A percentile compares a stretch with the other conserved stretches of the same genome.
phyloP scores from a whole-genome alignment of 805 yeast species.

The Cyberlindnera euphorbiae region DNA sequence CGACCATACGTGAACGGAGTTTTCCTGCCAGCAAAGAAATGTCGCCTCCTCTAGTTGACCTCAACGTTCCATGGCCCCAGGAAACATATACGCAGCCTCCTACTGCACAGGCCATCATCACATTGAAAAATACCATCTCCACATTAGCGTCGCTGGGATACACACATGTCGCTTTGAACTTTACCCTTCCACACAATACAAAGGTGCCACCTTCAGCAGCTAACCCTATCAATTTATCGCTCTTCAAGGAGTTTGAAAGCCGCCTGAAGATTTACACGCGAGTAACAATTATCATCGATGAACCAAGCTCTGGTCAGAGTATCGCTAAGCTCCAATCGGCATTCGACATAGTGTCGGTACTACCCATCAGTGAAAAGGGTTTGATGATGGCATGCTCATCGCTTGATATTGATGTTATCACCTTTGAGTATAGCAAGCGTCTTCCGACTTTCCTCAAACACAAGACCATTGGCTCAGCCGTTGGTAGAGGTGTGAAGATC shows the following conservation, averaged over 20 bases:
- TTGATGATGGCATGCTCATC: slow-evolving; percentile 68
- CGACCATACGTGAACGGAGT: too few species aligned
- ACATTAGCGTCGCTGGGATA: slow-evolving; percentile 63
- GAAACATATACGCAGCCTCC: slow-evolving; percentile 40
- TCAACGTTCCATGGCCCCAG: slow-evolving; percentile 73
- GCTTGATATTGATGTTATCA: slow-evolving; percentile 76
- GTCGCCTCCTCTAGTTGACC: slow-evolving; percentile 41
- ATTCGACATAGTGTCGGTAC: slow-evolving; percentile 79
- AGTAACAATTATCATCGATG: slow-evolving; percentile 71
- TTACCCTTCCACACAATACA: slow-evolving; percentile 32
- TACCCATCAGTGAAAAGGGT: slow-evolving; percentile 77
- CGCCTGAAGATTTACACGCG: slow-evolving; percentile 57
- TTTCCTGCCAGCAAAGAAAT: too few species aligned
- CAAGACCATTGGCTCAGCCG: slow-evolving; percentile 78
- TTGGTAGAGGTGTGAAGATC: slow-evolving; percentile 74
- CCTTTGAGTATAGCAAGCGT: slow-evolving; percentile 61
- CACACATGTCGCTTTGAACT: slow-evolving; percentile 72
- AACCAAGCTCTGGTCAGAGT: slow-evolving; percentile 70
- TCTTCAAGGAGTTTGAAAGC: slow-evolving; percentile 21
- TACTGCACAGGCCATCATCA: slow-evolving; percentile 35
- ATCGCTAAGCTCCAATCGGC: slow-evolving; percentile 35
- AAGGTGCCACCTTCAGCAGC: slow-evolving; percentile 8
- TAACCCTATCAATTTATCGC: slow-evolving; percentile 39
- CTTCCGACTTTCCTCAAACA: slow-evolving; percentile 78
- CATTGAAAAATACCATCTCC: slow-evolving; percentile 44